These are phyloP conservation scores for Chrysochromulina parva DNA, from an alignment of 78 protist genomes.

Conservation along the genomic window DNA sequence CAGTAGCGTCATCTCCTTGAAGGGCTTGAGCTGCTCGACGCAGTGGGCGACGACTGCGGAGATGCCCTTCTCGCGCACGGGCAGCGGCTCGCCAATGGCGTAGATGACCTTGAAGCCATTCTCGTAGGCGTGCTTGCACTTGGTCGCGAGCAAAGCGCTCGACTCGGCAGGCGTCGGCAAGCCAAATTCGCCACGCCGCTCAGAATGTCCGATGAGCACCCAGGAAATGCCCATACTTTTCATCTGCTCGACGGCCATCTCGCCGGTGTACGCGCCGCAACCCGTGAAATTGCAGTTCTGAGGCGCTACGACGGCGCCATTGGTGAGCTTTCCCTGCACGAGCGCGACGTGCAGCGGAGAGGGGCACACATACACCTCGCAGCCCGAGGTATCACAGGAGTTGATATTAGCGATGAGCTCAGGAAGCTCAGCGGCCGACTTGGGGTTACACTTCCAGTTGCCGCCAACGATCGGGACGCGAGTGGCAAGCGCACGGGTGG, in stretches of 20 bases:
- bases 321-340: background rate
- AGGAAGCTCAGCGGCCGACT: background rate
- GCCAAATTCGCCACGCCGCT: no score
- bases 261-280: background rate
- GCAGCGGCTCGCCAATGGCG: background rate
- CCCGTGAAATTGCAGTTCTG: slow-evolving; percentile 10
- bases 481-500: background rate
- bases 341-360: background rate
- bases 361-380: background rate
- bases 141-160: no score
- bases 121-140: no score
- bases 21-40: background rate
- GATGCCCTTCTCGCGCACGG: background rate
- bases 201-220: background rate
- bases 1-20: background rate
- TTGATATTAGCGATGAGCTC: background rate
- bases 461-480: slow-evolving; percentile 1
- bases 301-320: background rate
- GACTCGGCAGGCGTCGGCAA: no score
- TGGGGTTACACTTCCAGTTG: slow-evolving; percentile 19
- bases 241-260: background rate
- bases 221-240: slow-evolving; percentile 21
- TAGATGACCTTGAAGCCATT: background rate
- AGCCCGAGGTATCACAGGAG: background rate
- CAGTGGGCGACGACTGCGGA: background rate